Percentiles rank a stretch among this genome's conserved stretches.
phyloP scores from a whole-genome alignment of 495 filamentous ascomycete genomes.

The Daldinia childiae region DNA sequence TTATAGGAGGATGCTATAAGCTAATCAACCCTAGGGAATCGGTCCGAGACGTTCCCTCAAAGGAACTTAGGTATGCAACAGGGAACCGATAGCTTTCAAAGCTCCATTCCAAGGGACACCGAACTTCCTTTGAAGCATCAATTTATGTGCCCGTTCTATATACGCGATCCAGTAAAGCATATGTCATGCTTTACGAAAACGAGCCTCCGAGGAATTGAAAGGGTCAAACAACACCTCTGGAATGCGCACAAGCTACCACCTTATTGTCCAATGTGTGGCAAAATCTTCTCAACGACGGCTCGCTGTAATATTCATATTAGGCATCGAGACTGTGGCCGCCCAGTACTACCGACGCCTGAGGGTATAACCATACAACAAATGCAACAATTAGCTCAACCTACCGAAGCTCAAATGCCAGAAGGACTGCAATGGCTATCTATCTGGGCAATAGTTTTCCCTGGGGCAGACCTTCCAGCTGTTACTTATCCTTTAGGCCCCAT shows the following conservation, averaged over 20 bases:
- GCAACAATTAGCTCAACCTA: constrained; percentile 24
- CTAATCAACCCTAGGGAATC: neutral
- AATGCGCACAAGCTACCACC: constrained; percentile 17
- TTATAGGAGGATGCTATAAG: neutral
- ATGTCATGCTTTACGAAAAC: constrained; percentile 19
- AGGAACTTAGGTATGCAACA: neutral
- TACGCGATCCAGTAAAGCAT: constrained; percentile 9
- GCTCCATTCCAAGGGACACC: neutral
- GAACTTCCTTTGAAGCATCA: neutral
- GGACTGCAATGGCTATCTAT: constrained; percentile 34
- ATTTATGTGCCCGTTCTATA: constrained; percentile 34
- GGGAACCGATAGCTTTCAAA: neutral
- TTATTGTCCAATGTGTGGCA: constrained; percentile 33
- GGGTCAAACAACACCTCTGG: constrained; percentile 40
- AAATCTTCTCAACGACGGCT: constrained; percentile 15
- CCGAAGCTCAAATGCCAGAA: constrained; percentile 2
- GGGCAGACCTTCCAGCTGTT: constrained; percentile 2
- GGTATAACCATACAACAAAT: constrained; percentile 34
- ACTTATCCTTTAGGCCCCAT: neutral
- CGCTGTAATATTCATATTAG: constrained; percentile 32
- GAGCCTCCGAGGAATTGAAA: constrained; percentile 19
- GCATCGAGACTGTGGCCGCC: constrained; percentile 1
- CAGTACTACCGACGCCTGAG: constrained; percentile 20
- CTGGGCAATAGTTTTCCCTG: constrained; percentile 39
- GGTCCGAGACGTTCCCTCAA: neutral